phyloP scores from a whole-genome alignment of 495 filamentous ascomycete species.

The Aspergillus kassunensis region DNA sequence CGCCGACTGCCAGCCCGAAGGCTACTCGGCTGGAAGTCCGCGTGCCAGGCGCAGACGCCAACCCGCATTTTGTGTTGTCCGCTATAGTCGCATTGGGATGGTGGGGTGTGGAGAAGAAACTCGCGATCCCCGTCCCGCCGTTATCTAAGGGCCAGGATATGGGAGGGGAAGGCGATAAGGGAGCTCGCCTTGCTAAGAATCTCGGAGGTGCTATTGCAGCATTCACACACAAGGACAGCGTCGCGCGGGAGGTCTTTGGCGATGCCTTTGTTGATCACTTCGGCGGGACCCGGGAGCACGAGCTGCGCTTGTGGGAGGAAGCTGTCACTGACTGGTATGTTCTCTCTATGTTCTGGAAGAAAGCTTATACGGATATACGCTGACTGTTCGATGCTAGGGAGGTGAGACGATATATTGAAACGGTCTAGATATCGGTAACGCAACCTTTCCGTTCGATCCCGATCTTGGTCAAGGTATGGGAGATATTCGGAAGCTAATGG shows the following conservation, averaged over 20 bases:
- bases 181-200: slow-evolving; percentile 69
- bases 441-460: slow-evolving; percentile 9
- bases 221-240: slow-evolving; percentile 70
- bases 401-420: slow-evolving; percentile 50
- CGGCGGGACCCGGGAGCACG: slow-evolving; percentile 88
- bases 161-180: slow-evolving; percentile 57
- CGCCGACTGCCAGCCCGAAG: slow-evolving; percentile 74
- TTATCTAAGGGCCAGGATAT: slow-evolving; percentile 77
- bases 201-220: slow-evolving; percentile 74
- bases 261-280: slow-evolving; percentile 95
- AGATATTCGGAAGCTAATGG: slow-evolving; percentile 5
- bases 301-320: slow-evolving; percentile 88
- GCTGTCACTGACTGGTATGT: slow-evolving; percentile 90
- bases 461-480: slow-evolving; percentile 4
- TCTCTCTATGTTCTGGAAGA: slow-evolving; percentile 11
- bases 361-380: not conserved
- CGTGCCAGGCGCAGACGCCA: slow-evolving; percentile 86
- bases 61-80: slow-evolving; percentile 82
- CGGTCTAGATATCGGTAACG: slow-evolving; percentile 23
- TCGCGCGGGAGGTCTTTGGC: slow-evolving; percentile 88
- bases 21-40: slow-evolving; percentile 91
- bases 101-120: slow-evolving; percentile 84
- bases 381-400: slow-evolving; percentile 38
- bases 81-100: slow-evolving; percentile 82
- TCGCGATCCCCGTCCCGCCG: slow-evolving; percentile 77